Percentiles rank a stretch among this genome's conserved stretches.
phyloP scores from a whole-genome alignment of 306 rosid genomes.

The Vigna reflexopilosa region DNA sequence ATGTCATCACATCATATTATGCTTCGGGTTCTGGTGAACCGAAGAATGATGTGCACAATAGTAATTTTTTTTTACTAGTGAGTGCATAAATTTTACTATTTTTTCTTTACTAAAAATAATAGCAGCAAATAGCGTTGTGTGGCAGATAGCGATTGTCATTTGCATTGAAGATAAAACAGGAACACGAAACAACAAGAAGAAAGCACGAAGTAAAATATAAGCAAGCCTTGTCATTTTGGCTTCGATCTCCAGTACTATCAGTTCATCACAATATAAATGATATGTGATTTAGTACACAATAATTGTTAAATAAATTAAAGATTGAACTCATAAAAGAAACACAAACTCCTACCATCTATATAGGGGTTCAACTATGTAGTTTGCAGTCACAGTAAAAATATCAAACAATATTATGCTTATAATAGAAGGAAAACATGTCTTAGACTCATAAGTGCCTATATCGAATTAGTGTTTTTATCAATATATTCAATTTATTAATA shows the following conservation, averaged over 20 bases:
- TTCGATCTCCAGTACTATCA: slow-evolving; percentile 16
- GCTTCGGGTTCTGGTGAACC: too few relatives aligned
- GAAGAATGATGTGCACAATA: too few relatives aligned
- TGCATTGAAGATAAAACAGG: slow-evolving; percentile 24
- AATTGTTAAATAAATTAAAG: slow-evolving; percentile 39
- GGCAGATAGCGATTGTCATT: slow-evolving; percentile 8
- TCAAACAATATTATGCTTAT: slow-evolving; percentile 12
- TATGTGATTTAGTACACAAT: slow-evolving; percentile 65
- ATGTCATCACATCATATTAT: too few relatives aligned
- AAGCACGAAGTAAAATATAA: slow-evolving; percentile 7
- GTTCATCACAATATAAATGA: slow-evolving; percentile 66
- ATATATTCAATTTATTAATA: too few relatives aligned
- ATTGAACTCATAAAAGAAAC: slow-evolving; percentile 27
- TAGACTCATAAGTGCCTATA: too few relatives aligned
- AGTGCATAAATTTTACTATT: slow-evolving; percentile 20
- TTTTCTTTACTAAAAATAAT: background rate
- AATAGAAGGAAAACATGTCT: background rate
- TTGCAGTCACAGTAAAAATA: slow-evolving; percentile 23
- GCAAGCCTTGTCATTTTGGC: slow-evolving; percentile 12
- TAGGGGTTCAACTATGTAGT: background rate
- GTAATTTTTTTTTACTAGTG: too few relatives aligned
- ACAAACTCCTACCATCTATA: slow-evolving; percentile 22
- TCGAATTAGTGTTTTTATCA: too few relatives aligned
- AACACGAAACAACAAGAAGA: slow-evolving; percentile 20
- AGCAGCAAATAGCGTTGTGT: slow-evolving; percentile 1